Evolutionary conservation across 1,139 yeast species (phyloP).

Genomic region (Debaryomyces subglobosus): DNA sequence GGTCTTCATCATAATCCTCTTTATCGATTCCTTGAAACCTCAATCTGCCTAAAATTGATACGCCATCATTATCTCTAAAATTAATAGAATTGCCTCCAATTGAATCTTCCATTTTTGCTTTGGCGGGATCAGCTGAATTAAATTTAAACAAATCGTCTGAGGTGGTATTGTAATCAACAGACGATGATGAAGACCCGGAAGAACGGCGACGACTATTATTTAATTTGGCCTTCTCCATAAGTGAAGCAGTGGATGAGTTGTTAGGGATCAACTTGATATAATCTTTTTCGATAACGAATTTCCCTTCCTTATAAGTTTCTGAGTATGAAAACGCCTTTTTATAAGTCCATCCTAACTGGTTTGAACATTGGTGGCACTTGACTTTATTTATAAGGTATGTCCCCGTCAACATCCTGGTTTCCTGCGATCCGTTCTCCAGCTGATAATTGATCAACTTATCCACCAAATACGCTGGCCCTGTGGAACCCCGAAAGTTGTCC

Average conservation of each 20-base stretch:
- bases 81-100: conserved; percentile 8
- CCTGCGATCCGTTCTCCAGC: conserved; percentile 33
- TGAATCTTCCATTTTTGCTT: conserved; percentile 2
- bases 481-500: conserved; percentile 53
- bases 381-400: conserved; percentile 64
- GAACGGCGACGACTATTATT: conserved; percentile 29
- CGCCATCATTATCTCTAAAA: conserved; percentile 20
- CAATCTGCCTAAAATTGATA: conserved; percentile 22
- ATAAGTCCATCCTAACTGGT: conserved; percentile 78
- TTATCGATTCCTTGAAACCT: conserved; percentile 23
- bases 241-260: conserved; percentile 28
- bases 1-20: conserved; percentile 27
- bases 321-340: conserved; percentile 55
- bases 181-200: conserved; percentile 14
- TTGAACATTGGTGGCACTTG: conserved; percentile 65
- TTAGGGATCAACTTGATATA: conserved; percentile 29
- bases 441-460: conserved; percentile 49
- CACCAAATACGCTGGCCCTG: conserved; percentile 58
- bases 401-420: conserved; percentile 70
- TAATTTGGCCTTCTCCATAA: conserved; percentile 33
- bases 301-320: conserved; percentile 78
- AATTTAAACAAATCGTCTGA: conserved; percentile 5
- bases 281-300: conserved; percentile 67
- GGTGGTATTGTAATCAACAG: conserved; percentile 4
- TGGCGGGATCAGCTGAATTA: background rate